phyloP scores from a whole-genome alignment of 2,329 filamentous ascomycete genomes.

The Diaporthe vexans region DNA sequence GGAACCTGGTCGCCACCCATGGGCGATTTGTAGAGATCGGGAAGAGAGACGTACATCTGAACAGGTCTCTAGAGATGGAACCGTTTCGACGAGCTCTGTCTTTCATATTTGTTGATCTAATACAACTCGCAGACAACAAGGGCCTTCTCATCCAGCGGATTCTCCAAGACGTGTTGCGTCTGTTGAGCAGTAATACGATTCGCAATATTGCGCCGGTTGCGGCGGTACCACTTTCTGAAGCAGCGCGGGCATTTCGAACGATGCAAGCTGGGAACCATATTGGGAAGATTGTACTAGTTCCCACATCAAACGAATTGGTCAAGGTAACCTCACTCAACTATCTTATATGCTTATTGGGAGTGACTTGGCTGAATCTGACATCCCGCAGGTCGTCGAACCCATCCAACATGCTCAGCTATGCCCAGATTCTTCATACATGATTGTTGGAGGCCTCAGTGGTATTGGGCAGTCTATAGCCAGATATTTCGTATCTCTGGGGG shows the following conservation, averaged over 20 bases:
- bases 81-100: neutral
- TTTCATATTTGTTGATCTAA: neutral
- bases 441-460: neutral
- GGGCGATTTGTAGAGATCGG: neutral
- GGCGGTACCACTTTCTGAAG: neutral
- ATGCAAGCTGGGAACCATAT: neutral
- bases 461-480: neutral
- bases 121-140: neutral
- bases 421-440: neutral
- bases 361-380: neutral
- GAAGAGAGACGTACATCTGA: neutral
- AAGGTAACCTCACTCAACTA: neutral
- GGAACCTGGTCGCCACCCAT: neutral
- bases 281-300: neutral
- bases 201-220: neutral
- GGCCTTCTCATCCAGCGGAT: neutral
- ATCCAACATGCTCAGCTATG: neutral
- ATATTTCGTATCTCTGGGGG: neutral
- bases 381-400: neutral
- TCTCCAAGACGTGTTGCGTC: neutral
- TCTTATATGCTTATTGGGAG: neutral
- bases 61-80: neutral
- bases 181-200: neutral
- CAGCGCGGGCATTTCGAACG: neutral
- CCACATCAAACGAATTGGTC: neutral